Evolutionary conservation across 345 rosid genomes (phyloP).

Genomic region (Pistacia atlantica): DNA sequence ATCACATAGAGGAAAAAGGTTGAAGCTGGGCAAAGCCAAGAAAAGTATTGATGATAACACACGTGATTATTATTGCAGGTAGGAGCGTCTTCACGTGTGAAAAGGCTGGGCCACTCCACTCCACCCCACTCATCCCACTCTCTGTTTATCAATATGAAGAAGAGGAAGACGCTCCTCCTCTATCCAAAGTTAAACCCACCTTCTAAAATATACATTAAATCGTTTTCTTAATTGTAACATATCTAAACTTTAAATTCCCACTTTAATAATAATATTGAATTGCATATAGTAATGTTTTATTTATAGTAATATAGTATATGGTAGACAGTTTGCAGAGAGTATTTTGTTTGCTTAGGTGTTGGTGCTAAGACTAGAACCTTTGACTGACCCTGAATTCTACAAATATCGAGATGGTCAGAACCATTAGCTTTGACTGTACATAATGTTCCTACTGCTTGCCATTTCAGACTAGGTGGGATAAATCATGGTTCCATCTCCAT

Average conservation of each 20-base stretch:
- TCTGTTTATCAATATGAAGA: too few relatives aligned
- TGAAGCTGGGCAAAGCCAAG: neutral
- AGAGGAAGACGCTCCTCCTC: conserved; percentile 45
- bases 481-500: conserved; percentile 4
- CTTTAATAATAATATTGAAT: neutral
- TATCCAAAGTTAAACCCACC: conserved; percentile 8
- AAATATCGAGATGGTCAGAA: conserved; percentile 21
- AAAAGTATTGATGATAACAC: conserved; percentile 47
- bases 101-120: conserved; percentile 50
- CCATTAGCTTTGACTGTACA: conserved; percentile 5
- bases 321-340: neutral
- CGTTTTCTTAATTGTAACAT: too few relatives aligned
- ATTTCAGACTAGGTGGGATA: neutral
- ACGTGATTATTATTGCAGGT: conserved; percentile 60
- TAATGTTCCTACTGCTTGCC: neutral
- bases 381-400: conserved; percentile 25
- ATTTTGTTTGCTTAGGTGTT: conserved; percentile 1
- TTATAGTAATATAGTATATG: neutral
- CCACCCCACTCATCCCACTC: conserved; percentile 14
- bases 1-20: neutral
- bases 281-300: too few relatives aligned
- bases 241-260: too few relatives aligned
- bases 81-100: conserved; percentile 84
- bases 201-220: neutral
- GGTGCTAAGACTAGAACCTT: conserved; percentile 7